These are phyloP conservation scores for Zygosaccharomyces pseudorouxii DNA, from an alignment of 805 yeast genomes.

Conservation along the genomic window DNA sequence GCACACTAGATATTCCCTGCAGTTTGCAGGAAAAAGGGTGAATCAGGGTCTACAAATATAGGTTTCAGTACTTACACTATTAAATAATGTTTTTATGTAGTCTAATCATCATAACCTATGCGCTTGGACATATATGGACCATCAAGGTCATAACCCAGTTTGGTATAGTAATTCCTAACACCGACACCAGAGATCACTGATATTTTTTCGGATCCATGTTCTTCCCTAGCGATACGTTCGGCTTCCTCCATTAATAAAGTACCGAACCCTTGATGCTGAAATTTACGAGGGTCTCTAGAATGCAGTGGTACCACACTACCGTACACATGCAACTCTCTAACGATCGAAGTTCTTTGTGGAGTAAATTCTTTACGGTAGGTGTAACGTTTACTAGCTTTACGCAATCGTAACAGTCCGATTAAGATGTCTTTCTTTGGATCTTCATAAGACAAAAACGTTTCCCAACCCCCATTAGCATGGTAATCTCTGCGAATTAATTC, in stretches of 20 bases:
- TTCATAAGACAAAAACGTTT: slow-evolving; percentile 91
- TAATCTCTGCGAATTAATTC: slow-evolving; percentile 93
- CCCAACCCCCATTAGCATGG: slow-evolving; percentile 98
- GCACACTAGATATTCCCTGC: slow-evolving; percentile 25
- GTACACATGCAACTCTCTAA: slow-evolving; percentile 95
- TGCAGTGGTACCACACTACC: slow-evolving; percentile 97
- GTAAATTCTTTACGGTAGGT: slow-evolving; percentile 88
- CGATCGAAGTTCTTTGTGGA: slow-evolving; percentile 81
- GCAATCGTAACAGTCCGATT: slow-evolving; percentile 81
- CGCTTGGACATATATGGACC: slow-evolving; percentile 96
- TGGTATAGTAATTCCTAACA: slow-evolving; percentile 90
- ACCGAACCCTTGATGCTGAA: slow-evolving; percentile 99
- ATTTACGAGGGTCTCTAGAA: slow-evolving; percentile 93
- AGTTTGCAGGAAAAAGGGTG: slow-evolving; percentile 18
- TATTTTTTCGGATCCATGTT: slow-evolving; percentile 87
- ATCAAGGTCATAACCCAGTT: slow-evolving; percentile 84
- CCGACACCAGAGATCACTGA: slow-evolving; percentile 97
- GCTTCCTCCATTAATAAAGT: slow-evolving; percentile 98
- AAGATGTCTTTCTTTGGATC: slow-evolving; percentile 95
- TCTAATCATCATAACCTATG: slow-evolving; percentile 6
- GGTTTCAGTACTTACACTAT: slow-evolving; percentile 1
- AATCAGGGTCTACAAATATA: not conserved
- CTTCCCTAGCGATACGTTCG: slow-evolving; percentile 89
- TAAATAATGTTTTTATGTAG: not conserved
- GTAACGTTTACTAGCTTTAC: slow-evolving; percentile 83